A percentile compares a stretch with the other conserved stretches of the same genome.
These are phyloP conservation scores for Globisporangium camurandrum DNA, from an alignment of 352 stramenopile species.

Conservation along the genomic window DNA sequence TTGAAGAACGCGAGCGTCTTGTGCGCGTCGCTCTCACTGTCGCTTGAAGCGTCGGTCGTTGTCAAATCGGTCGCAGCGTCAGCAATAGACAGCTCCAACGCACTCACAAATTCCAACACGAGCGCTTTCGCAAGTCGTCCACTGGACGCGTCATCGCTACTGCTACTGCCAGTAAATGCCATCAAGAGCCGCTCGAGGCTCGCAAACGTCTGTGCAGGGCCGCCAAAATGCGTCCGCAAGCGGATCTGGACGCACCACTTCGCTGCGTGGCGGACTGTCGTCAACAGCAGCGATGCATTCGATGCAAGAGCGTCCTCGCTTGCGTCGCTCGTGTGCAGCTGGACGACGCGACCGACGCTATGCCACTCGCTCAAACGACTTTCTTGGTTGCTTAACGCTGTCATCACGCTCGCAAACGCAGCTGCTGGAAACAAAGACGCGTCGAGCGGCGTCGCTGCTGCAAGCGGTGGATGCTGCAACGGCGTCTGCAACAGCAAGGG, in stretches of 20 bases:
- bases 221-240: conserved; percentile 69
- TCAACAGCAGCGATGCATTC: conserved; percentile 20
- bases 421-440: conserved; percentile 17
- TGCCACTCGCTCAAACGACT: conserved; percentile 28
- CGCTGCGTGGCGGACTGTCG: conserved; percentile 40
- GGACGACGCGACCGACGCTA: conserved; percentile 14
- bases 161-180: conserved; percentile 15
- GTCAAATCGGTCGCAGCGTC: conserved; percentile 20
- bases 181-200: conserved; percentile 64
- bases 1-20: conserved; percentile 49
- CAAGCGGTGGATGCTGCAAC: conserved; percentile 2
- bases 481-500: conserved; percentile 8
- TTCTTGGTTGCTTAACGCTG: conserved; percentile 21
- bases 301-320: not conserved
- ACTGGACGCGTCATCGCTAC: not conserved
- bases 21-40: conserved; percentile 33
- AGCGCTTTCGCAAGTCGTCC: conserved; percentile 27
- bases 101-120: conserved; percentile 46
- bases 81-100: conserved; percentile 38
- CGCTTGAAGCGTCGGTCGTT: too few species aligned
- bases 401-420: conserved; percentile 43
- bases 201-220: conserved; percentile 66
- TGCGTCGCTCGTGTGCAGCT: not conserved
- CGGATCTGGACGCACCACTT: conserved; percentile 66
- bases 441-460: not conserved